Percentiles rank a stretch among this genome's conserved stretches.
These are phyloP conservation scores for Penicillium rolfsii DNA, from an alignment of 2,329 filamentous ascomycete genomes.

Conservation along the genomic window DNA sequence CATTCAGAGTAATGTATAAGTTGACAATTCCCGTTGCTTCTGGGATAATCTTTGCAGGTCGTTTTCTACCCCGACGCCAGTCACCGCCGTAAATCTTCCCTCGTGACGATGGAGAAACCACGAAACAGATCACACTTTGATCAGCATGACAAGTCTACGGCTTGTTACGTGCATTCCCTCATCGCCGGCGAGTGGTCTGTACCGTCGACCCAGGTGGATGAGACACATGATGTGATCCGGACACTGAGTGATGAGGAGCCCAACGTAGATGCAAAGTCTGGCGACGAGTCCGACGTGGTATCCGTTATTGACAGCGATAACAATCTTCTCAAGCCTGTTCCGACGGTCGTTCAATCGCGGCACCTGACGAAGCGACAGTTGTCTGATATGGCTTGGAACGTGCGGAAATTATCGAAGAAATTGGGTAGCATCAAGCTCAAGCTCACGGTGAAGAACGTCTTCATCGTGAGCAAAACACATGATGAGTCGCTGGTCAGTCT, in stretches of 20 bases:
- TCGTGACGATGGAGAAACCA: slow-evolving; percentile 52
- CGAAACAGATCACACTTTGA: slow-evolving; percentile 44
- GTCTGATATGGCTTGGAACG: slow-evolving; percentile 95
- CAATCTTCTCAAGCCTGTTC: slow-evolving; percentile 29
- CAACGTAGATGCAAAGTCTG: slow-evolving; percentile 26
- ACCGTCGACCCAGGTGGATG: slow-evolving; percentile 18
- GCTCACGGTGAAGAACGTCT: slow-evolving; percentile 79
- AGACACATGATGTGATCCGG: slow-evolving; percentile 21
- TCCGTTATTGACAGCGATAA: slow-evolving; percentile 33
- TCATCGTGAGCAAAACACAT: slow-evolving; percentile 89
- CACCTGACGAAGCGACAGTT: slow-evolving; percentile 92
- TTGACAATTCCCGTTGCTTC: neutral
- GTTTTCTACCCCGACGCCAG: slow-evolving; percentile 57
- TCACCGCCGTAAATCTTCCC: slow-evolving; percentile 64
- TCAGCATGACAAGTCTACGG: slow-evolving; percentile 48
- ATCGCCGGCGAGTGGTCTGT: slow-evolving; percentile 48
- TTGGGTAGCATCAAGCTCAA: slow-evolving; percentile 81
- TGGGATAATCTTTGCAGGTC: slow-evolving; percentile 49
- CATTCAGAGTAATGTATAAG: neutral
- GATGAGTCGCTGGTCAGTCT: slow-evolving; percentile 78
- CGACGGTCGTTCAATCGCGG: slow-evolving; percentile 63
- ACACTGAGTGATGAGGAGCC: slow-evolving; percentile 24
- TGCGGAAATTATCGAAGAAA: slow-evolving; percentile 84
- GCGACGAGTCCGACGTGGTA: slow-evolving; percentile 27
- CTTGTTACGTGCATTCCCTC: slow-evolving; percentile 65